Evolutionary conservation across 2,329 filamentous ascomycete species (phyloP).

Genomic region (Aspergillus arachidicola): DNA sequence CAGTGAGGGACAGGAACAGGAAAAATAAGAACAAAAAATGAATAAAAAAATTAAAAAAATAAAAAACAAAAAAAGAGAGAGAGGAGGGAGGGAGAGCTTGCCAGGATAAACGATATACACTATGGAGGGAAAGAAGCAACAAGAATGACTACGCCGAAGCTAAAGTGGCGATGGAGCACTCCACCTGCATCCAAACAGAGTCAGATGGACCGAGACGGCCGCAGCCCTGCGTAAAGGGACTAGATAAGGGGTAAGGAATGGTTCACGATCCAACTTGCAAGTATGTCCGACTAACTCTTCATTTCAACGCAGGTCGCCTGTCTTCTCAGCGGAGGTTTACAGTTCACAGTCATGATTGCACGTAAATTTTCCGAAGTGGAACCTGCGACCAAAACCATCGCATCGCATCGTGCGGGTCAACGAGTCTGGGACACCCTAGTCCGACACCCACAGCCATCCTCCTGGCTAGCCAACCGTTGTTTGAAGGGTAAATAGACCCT

Average conservation of each 20-base stretch:
- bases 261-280: constrained; percentile 6
- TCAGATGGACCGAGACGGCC: constrained; percentile 7
- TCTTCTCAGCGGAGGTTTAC: constrained; percentile 4
- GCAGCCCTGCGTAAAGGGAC: constrained; percentile 11
- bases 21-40: neutral
- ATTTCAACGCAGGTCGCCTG: neutral
- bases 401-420: constrained; percentile 24
- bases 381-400: constrained; percentile 23
- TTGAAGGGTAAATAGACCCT: constrained; percentile 23
- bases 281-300: constrained; percentile 2
- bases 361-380: constrained; percentile 32
- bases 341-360: constrained; percentile 13
- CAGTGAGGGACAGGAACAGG: neutral
- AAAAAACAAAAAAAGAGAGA: constrained; percentile 11
- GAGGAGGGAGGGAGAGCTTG: constrained; percentile 5
- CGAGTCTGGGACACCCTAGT: constrained; percentile 23
- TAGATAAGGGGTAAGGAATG: constrained; percentile 5
- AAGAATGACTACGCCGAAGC: constrained; percentile 11
- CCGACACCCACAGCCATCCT: constrained; percentile 22
- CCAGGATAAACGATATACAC: neutral
- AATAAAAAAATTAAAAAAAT: constrained; percentile 1
- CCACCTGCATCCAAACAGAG: constrained; percentile 14
- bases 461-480: constrained; percentile 24
- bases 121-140: constrained; percentile 7
- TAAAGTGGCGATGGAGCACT: constrained; percentile 16